Evolutionary conservation across 441 rosid genomes (phyloP).

Genomic region (Hura crepitans): DNA sequence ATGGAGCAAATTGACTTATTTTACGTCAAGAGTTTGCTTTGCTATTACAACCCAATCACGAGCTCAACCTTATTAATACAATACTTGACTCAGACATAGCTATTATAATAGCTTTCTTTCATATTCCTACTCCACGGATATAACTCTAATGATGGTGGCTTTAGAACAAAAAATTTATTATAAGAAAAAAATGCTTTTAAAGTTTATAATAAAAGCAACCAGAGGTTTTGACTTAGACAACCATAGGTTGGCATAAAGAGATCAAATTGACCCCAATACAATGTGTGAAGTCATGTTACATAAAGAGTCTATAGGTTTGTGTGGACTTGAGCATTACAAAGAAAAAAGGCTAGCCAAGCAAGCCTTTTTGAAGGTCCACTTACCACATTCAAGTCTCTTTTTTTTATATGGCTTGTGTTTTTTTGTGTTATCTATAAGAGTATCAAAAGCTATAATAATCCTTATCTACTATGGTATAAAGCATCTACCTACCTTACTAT

Average conservation of each 20-base stretch:
- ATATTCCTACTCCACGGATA: neutral
- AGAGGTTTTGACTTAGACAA: neutral
- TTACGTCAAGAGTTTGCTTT: too few relatives aligned
- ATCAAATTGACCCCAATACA: too few relatives aligned
- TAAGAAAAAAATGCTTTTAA: neutral
- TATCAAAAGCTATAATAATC: neutral
- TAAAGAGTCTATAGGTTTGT: too few relatives aligned
- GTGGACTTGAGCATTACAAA: neutral
- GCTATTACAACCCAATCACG: too few relatives aligned
- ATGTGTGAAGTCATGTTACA: too few relatives aligned
- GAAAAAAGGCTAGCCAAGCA: neutral
- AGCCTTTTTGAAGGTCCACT: too few relatives aligned
- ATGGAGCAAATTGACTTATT: too few relatives aligned
- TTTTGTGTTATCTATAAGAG: neutral
- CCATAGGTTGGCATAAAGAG: neutral
- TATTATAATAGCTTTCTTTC: neutral
- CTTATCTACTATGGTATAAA: neutral
- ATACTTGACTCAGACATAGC: neutral
- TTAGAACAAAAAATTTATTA: neutral
- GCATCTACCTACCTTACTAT: conserved; percentile 4
- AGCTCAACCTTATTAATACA: too few relatives aligned
- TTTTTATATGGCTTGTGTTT: too few relatives aligned
- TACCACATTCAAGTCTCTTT: too few relatives aligned
- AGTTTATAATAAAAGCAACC: neutral
- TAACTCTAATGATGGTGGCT: neutral